phyloP scores from a whole-genome alignment of 306 rosid species.

The Leucaena leucocephala region DNA sequence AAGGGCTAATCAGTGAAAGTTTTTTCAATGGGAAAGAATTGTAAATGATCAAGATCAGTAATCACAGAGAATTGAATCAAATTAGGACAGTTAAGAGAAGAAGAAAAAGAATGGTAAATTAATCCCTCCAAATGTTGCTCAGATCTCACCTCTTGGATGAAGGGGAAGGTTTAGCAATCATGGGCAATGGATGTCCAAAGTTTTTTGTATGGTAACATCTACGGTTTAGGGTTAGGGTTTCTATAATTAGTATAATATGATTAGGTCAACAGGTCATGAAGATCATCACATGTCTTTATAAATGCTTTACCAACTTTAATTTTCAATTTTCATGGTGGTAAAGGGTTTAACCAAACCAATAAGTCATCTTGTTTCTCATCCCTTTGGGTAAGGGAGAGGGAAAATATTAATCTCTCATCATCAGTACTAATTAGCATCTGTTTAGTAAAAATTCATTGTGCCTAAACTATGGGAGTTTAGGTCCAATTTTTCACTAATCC shows the following conservation, averaged over 20 bases:
- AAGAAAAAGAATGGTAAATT: conserved; percentile 36
- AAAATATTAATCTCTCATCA: conserved; percentile 1
- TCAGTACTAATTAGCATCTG: conserved; percentile 37
- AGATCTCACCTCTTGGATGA: conserved; percentile 40
- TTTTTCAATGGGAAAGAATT: conserved; percentile 42
- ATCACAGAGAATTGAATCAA: conserved; percentile 37
- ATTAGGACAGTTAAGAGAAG: conserved; percentile 35
- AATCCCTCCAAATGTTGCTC: conserved; percentile 53
- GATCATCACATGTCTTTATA: conserved; percentile 36
- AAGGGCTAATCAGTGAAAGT: conserved; percentile 49
- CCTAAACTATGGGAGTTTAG: conserved; percentile 77
- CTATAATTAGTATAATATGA: conserved; percentile 28
- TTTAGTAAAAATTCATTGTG: conserved; percentile 62
- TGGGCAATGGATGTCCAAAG: conserved; percentile 67
- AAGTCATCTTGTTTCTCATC: conserved; percentile 36
- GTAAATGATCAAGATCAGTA: conserved; percentile 56
- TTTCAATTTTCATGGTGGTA: conserved; percentile 46
- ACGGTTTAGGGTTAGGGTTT: conserved; percentile 31
- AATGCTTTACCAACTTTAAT: conserved; percentile 37
- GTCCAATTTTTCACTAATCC: conserved; percentile 58
- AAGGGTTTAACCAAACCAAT: conserved; percentile 52
- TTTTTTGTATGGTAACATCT: conserved; percentile 64
- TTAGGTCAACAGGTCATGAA: conserved; percentile 28
- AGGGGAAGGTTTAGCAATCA: conserved; percentile 50
- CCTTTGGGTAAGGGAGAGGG: conserved; percentile 60